A percentile compares a stretch with the other conserved stretches of the same genome.
Evolutionary conservation across 169 alveolate genomes (phyloP).

Genomic region (Hepatocystis sp.): DNA sequence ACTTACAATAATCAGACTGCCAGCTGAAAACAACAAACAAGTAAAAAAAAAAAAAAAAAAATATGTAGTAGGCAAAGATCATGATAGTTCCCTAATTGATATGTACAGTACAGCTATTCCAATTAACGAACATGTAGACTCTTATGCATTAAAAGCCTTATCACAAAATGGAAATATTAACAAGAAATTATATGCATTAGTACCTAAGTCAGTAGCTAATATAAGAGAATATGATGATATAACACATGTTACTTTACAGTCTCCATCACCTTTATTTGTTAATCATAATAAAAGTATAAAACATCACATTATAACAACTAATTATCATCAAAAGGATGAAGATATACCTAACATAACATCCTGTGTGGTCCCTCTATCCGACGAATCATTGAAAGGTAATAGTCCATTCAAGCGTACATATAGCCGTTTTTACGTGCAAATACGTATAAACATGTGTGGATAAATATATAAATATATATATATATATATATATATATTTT

Average conservation of each 20-base stretch:
- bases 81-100: conserved; percentile 48
- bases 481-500: no score
- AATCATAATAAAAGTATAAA: conserved; percentile 52
- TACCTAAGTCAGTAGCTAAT: conserved; percentile 75
- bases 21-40: conserved; percentile 71
- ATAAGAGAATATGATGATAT: conserved; percentile 43
- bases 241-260: conserved; percentile 71
- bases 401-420: no score
- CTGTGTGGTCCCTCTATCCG: conserved; percentile 37
- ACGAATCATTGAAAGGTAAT: conserved; percentile 66
- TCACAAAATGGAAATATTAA: conserved; percentile 39
- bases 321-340: conserved; percentile 23
- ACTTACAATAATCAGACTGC: conserved; percentile 53
- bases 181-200: conserved; percentile 61
- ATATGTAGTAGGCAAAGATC: conserved; percentile 2
- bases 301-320: conserved; percentile 48
- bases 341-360: conserved; percentile 54
- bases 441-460: no score
- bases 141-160: conserved; percentile 63
- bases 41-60: conserved; percentile 74
- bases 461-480: no score
- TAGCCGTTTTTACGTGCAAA: no score
- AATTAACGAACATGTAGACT: conserved; percentile 36
- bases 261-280: conserved; percentile 69
- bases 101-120: conserved; percentile 76